These are phyloP conservation scores for Moesziomyces aphidis DNA, from an alignment of 1,284 basidiomycete genomes.

Conservation along the genomic window DNA sequence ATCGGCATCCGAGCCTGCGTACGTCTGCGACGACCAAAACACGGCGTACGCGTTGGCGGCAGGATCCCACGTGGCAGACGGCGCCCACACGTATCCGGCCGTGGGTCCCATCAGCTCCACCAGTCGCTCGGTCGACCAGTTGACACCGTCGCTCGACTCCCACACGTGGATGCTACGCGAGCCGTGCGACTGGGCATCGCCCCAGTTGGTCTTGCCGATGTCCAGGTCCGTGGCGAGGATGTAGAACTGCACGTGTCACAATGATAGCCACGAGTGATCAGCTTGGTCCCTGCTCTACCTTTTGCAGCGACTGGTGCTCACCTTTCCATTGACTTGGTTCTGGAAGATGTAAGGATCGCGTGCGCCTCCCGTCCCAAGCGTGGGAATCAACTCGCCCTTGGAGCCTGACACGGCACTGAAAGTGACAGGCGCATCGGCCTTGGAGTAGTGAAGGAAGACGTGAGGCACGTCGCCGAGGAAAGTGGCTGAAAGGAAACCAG, in stretches of 20 bases:
- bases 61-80: constrained; percentile 26
- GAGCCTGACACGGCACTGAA: constrained; percentile 22
- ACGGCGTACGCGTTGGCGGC: constrained; percentile 26
- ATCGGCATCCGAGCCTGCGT: constrained; percentile 16
- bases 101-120: constrained; percentile 17
- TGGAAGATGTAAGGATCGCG: constrained; percentile 27
- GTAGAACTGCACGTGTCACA: constrained; percentile 11
- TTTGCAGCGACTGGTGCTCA: background rate
- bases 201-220: constrained; percentile 33
- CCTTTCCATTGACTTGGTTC: constrained; percentile 20
- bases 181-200: constrained; percentile 30
- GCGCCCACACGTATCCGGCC: constrained; percentile 32
- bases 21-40: constrained; percentile 30
- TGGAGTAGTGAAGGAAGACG: constrained; percentile 26
- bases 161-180: constrained; percentile 27
- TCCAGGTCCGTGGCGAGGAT: constrained; percentile 28
- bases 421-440: constrained; percentile 15
- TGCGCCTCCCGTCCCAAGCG: constrained; percentile 15
- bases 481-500: constrained; percentile 11
- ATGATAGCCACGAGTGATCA: constrained; percentile 1
- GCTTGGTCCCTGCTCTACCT: background rate
- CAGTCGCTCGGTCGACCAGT: constrained; percentile 18
- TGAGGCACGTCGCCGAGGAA: constrained; percentile 10
- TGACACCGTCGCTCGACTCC: constrained; percentile 27
- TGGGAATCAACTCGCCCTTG: constrained; percentile 19